These are phyloP conservation scores for Pseudopithomyces maydicus DNA, from an alignment of 2,329 filamentous ascomycete species.

Conservation along the genomic window DNA sequence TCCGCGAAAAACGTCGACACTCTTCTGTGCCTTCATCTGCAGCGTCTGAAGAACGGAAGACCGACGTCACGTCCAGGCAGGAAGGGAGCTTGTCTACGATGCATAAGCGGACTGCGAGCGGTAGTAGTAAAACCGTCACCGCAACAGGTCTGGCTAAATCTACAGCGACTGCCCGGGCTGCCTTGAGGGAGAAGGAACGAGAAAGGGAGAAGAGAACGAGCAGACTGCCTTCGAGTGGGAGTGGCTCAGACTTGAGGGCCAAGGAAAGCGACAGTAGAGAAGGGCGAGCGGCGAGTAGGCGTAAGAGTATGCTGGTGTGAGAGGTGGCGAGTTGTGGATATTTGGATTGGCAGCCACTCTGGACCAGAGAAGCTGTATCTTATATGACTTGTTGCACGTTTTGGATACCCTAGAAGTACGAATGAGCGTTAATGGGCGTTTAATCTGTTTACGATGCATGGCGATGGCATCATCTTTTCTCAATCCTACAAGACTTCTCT, in stretches of 20 bases:
- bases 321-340: background rate
- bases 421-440: background rate
- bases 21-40: conserved; percentile 33
- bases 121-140: conserved; percentile 22
- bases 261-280: conserved; percentile 27
- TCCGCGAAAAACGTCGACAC: conserved; percentile 37
- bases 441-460: conserved; percentile 3
- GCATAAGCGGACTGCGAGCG: conserved; percentile 35
- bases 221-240: conserved; percentile 13
- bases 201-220: background rate
- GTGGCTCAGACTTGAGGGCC: conserved; percentile 17
- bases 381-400: background rate
- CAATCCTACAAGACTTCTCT: background rate
- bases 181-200: conserved; percentile 24
- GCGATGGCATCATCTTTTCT: conserved; percentile 22
- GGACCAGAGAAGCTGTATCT: background rate
- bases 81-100: conserved; percentile 25
- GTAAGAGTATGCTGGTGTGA: conserved; percentile 51
- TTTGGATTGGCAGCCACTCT: background rate
- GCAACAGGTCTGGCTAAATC: conserved; percentile 22
- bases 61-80: conserved; percentile 14
- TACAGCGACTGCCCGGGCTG: conserved; percentile 18
- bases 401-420: background rate
- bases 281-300: conserved; percentile 45
- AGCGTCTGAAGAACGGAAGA: conserved; percentile 15